Evolutionary conservation across 352 stramenopile species (phyloP), one percentile per base, ranked within the genome.

Genomic region (Globisporangium cederbergense): DNA sequence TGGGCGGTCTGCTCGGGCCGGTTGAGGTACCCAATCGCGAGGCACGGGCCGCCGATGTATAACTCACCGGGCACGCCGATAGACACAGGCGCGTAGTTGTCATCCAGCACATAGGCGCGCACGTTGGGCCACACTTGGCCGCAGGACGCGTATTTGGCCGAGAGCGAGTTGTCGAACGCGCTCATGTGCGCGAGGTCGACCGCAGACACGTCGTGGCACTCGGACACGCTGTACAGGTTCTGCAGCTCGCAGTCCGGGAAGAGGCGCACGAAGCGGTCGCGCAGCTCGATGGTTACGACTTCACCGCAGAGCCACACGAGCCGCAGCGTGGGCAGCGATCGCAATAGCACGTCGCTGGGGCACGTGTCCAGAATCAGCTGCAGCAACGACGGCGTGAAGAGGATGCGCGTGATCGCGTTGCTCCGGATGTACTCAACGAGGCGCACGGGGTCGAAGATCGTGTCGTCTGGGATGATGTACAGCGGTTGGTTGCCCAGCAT

Each of bases 161-260:
- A 89, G 25, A 91, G 70, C 32, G 79, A 74, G 52, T 84, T 83
- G 67, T 94, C 86, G 36, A 83, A 93, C 4, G 78, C 72, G 28
- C 81, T 86, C 68, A 93, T 84, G 55, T 86, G 75, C 22, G 83
- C 78, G 11, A 96, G 74, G 67, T 95, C 82, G 22, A 91, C 81
- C 5, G 88, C 83, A 1, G 86, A 94, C 10, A 97, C 91, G 53
- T 98, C 94, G 70, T 98, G 92, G 70, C 93, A 98, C 72, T 98
- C 94, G 32, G 78, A 95, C 30, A 98, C 96, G 43, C 87, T 97
- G 73, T 98, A 98, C 10, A 98, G 75, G 67, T 98, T 98, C 64
- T 96, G 80, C 13, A 98, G 76, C 62, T 94, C 79, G 40, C 86
- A 95, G 30, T 89, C 64, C 1, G 90, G 87, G 38, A 98, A 86